Percentiles rank a stretch among this genome's conserved stretches.
These are phyloP conservation scores for Croton laevigatus DNA, from an alignment of 441 rosid genomes.

Conservation along the genomic window DNA sequence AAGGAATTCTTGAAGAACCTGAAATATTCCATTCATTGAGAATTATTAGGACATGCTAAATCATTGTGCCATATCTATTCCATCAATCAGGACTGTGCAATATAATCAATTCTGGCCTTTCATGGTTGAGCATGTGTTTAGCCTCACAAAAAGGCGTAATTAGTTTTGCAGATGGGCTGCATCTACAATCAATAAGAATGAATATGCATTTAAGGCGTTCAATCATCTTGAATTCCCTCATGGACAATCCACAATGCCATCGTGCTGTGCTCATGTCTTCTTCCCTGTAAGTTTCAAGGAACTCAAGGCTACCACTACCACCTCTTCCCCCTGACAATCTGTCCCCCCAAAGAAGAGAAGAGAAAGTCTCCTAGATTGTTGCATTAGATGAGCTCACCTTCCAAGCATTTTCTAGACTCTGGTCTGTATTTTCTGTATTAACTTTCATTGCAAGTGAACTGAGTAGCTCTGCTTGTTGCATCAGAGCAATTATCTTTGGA, in stretches of 20 bases:
- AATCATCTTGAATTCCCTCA: constrained; percentile 1
- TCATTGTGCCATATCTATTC: constrained; percentile 5
- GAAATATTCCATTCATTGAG: constrained; percentile 23
- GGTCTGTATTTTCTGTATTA: constrained; percentile 68
- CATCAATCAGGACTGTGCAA: neutral
- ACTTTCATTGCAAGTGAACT: constrained; percentile 79
- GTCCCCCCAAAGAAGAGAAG: neutral
- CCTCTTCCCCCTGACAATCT: neutral
- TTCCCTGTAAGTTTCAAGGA: neutral
- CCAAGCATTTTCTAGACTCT: constrained; percentile 96
- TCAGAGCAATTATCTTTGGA: constrained; percentile 73
- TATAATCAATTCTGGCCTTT: neutral
- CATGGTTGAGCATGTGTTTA: neutral
- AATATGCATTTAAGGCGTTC: constrained; percentile 3
- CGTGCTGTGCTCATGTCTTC: neutral
- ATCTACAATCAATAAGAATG: neutral
- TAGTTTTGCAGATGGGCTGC: neutral
- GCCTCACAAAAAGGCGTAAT: neutral
- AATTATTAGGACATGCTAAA: constrained; percentile 16
- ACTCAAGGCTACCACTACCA: neutral
- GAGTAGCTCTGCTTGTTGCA: constrained; percentile 94
- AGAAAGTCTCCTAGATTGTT: neutral
- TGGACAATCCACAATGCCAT: neutral
- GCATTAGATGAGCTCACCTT: constrained; percentile 49
- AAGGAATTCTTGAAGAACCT: constrained; percentile 87